Conservation (phyloP, 345 rosid species). For the Populus euphratica region DNA sequence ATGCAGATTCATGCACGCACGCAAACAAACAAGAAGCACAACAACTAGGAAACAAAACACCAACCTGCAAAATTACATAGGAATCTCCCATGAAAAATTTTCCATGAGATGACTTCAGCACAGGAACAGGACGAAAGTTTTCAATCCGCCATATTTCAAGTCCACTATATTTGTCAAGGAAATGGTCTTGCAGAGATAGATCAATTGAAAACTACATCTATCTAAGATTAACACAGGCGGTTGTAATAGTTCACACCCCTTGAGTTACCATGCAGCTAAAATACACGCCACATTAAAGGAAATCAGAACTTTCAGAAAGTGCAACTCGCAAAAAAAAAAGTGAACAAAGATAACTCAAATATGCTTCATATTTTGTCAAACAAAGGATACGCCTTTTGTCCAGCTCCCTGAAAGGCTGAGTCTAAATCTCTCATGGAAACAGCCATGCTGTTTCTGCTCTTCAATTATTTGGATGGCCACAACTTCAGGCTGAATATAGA, state of each 20-base stretch:
- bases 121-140: slow-evolving; percentile 64
- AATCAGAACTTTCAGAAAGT: not conserved
- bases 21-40: not conserved
- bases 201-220: not conserved
- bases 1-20: not conserved
- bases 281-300: not conserved
- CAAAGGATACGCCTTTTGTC: slow-evolving; percentile 96
- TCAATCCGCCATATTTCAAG: slow-evolving; percentile 97
- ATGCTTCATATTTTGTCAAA: slow-evolving; percentile 9
- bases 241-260: not conserved
- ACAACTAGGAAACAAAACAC: slow-evolving; percentile 10
- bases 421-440: slow-evolving; percentile 99
- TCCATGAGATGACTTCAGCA: slow-evolving; percentile 70
- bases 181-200: not conserved
- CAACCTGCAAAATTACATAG: slow-evolving; percentile 81
- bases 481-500: slow-evolving; percentile 21
- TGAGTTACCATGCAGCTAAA: not conserved
- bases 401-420: slow-evolving; percentile 96
- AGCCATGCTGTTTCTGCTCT: slow-evolving; percentile 54
- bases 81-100: slow-evolving; percentile 96
- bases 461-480: slow-evolving; percentile 32
- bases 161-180: slow-evolving; percentile 46
- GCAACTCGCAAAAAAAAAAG: not conserved
- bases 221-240: not conserved
- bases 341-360: slow-evolving; percentile 1